Evolutionary conservation across 768 basidiomycete genomes (phyloP), one percentile per base, ranked within the genome.

Genomic region (Rhizopogon vesiculosus): DNA sequence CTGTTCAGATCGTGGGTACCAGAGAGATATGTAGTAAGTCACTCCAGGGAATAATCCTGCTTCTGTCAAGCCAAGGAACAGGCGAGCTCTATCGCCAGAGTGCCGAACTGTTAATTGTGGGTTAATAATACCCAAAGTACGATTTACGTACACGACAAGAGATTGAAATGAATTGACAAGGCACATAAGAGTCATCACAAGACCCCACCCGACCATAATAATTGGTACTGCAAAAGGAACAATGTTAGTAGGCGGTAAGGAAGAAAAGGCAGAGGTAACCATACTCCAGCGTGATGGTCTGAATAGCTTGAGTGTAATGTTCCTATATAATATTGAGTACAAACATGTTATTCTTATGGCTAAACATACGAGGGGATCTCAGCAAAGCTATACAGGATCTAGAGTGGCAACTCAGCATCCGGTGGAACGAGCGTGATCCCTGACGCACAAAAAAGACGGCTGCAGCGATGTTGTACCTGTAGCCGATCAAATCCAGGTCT

Each of bases 1-100:
- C 43, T 84, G 78, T 61, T 87, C 85, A 51, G 71, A 70, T 38
- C 79, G 72, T 9, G 81, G 76, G 63, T 89, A 82, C 84, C 85
- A 86, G 48, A 82, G 65, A 10, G 80, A 82, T 43, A 84, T 69
- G 42, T 72, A 76, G 54, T 77, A 80, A 2, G 70, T 71, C 53
- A 77, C 65, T 1, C 73, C 74, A 0, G 76, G 72, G 54, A 74
- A 72, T 19, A 78, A 57, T 40, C 82, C 80, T 44, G 74, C 76
- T 61, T 80, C 80, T 31, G 77, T 66, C 31, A 79, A 61, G 46
- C 79, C 80, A 13, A 81, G 72, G 58, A 80, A 74, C 42, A 76
- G 28, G 9, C 77, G 70, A 22, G 69, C 68, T 31, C 74, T 78
- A 40, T 25, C 18, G 13, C 40, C 22, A 2, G 4, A 25, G 25